Conservation (phyloP, 1,284 basidiomycete genomes). For the Anthracocystis panici-leucophaei region DNA sequence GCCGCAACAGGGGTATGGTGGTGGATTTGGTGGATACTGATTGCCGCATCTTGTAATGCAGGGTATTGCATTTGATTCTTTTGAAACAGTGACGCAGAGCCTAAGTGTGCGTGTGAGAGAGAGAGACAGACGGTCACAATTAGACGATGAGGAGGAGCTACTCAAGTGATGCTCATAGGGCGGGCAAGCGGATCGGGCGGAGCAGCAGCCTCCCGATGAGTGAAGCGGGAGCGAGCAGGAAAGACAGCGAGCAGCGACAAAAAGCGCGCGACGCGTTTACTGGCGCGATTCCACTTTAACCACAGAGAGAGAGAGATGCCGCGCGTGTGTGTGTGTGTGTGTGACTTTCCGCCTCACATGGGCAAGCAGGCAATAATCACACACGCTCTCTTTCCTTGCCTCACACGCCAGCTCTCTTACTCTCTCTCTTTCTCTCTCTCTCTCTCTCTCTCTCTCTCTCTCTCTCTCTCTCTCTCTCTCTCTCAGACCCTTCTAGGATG, state of each 20-base stretch:
- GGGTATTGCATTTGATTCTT: slow-evolving; percentile 4
- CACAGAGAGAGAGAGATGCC: not conserved
- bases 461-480: no score
- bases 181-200: not conserved
- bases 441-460: no score
- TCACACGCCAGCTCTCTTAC: no score
- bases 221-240: not conserved
- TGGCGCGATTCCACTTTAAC: slow-evolving; percentile 40
- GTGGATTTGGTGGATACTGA: slow-evolving; percentile 35
- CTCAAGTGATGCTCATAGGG: not conserved
- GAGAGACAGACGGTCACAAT: not conserved
- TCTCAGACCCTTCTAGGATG: no score
- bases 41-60: slow-evolving; percentile 2
- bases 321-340: no score
- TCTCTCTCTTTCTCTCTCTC: no score
- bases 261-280: slow-evolving; percentile 29
- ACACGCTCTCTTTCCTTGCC: no score
- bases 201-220: not conserved
- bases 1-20: slow-evolving; percentile 35
- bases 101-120: not conserved
- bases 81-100: not conserved
- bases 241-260: not conserved
- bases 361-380: no score
- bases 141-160: not conserved
- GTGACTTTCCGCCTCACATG: no score